These are phyloP conservation scores for Usnea hakonensis DNA, from an alignment of 495 filamentous ascomycete species.

Conservation along the genomic window DNA sequence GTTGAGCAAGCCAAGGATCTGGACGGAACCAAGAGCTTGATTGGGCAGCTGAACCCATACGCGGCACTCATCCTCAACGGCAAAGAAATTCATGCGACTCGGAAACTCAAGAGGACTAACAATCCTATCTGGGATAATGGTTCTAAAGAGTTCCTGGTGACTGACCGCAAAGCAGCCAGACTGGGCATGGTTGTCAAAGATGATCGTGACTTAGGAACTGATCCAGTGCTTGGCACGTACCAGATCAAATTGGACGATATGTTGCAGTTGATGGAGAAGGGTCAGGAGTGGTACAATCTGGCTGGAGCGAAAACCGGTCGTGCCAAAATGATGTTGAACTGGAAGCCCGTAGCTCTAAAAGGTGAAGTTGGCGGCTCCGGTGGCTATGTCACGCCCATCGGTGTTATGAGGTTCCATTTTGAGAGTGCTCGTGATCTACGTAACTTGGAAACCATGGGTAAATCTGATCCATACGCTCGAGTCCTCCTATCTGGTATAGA, in stretches of 20 bases:
- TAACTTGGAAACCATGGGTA: constrained; percentile 91
- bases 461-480: constrained; percentile 89
- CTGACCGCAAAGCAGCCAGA: constrained; percentile 79
- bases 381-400: constrained; percentile 87
- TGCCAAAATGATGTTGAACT: constrained; percentile 80
- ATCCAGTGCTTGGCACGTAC: constrained; percentile 81
- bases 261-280: constrained; percentile 82
- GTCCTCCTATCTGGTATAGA: constrained; percentile 84
- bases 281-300: constrained; percentile 93
- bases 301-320: constrained; percentile 73
- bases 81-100: constrained; percentile 75
- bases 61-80: constrained; percentile 79
- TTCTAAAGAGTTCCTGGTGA: constrained; percentile 87
- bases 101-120: constrained; percentile 91
- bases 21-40: constrained; percentile 78
- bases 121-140: constrained; percentile 89
- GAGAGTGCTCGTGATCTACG: constrained; percentile 71
- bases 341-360: constrained; percentile 86
- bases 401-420: constrained; percentile 92
- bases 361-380: constrained; percentile 66
- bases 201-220: constrained; percentile 73
- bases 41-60: constrained; percentile 87
- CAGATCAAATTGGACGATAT: constrained; percentile 93
- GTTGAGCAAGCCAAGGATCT: constrained; percentile 94
- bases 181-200: constrained; percentile 92